Evolutionary conservation across 768 basidiomycete species (phyloP).

Genomic region (Mycena polygramma): DNA sequence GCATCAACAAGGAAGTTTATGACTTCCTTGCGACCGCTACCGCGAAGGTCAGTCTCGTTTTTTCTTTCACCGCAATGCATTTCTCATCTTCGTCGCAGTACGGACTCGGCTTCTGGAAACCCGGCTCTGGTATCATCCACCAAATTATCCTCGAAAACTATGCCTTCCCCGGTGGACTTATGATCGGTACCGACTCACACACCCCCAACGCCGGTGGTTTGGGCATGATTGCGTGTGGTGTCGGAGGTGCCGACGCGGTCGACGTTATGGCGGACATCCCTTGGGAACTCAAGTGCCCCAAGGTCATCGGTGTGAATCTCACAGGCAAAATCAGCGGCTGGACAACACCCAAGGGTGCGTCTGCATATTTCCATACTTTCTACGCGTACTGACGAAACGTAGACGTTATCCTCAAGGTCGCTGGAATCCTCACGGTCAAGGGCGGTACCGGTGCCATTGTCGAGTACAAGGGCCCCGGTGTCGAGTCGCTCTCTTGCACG

Average conservation of each 20-base stretch:
- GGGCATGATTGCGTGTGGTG: slow-evolving; percentile 99
- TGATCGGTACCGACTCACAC: slow-evolving; percentile 99
- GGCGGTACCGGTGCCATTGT: slow-evolving; percentile 99
- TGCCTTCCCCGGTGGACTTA: slow-evolving; percentile 98
- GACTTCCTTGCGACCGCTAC: slow-evolving; percentile 98
- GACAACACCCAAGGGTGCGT: slow-evolving; percentile 95
- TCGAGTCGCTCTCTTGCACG: slow-evolving; percentile 96
- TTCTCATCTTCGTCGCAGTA: slow-evolving; percentile 63
- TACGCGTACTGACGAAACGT: slow-evolving; percentile 28
- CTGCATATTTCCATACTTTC: background rate
- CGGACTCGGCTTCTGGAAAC: slow-evolving; percentile 99
- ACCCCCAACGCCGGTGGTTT: slow-evolving; percentile 99
- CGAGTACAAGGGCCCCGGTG: slow-evolving; percentile 95
- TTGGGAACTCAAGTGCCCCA: slow-evolving; percentile 99
- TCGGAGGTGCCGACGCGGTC: slow-evolving; percentile 99
- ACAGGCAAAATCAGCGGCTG: slow-evolving; percentile 96
- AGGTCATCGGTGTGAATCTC: slow-evolving; percentile 97
- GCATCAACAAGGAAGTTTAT: slow-evolving; percentile 98
- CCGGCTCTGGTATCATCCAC: slow-evolving; percentile 98
- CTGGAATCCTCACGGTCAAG: slow-evolving; percentile 99
- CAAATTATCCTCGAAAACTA: slow-evolving; percentile 99
- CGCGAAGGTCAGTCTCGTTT: slow-evolving; percentile 73
- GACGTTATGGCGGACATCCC: slow-evolving; percentile 99
- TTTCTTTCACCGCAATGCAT: background rate
- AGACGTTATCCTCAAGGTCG: slow-evolving; percentile 99